Evolutionary conservation across 2,329 filamentous ascomycete species (phyloP), one percentile per base, ranked within the genome.

Genomic region (Macrophomina phaseolina): DNA sequence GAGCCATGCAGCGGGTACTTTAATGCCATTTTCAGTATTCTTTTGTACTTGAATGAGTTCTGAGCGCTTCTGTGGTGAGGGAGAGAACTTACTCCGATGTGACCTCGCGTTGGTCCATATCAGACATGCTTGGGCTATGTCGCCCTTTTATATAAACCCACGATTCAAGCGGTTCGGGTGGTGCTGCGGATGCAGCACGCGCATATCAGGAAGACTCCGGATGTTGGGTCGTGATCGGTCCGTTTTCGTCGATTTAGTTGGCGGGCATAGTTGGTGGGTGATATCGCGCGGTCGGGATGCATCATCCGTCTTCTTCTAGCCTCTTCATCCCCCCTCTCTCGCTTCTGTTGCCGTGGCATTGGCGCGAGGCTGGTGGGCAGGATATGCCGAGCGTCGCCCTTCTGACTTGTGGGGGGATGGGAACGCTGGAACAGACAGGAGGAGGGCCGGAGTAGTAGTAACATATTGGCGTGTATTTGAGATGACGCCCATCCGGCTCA

Each of bases 11-110:
- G 42, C 42, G 56, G 23, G 42, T 42, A 14, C 18, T 30, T 34
- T 36, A 61, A 46, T 61, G 28, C 56, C 56, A 61, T 61, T 46
- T 61, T 61, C 56, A 61, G 16, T 34, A 61, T 61, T n/a, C 32
- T 23, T 23, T 23, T 23, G 23, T 23, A 23, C 23, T 23, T 23
- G 23, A 23, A 23, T 32, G 40, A 38, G 42, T 61, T 46, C 36
- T n/a, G 49, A 36, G 23, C 9, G n/a, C 6, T 6, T 23, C 18
- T 28, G n/a, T 23, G 18, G 9, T 12, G 36, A 38, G 7, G 7
- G 36, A 12, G 4, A 38, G 7, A 12, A 38, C 36, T 38, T 38
- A 38, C 36, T 12, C 11, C 36, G 36, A 38, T 38, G 36, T 38
- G 36, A 38, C 11, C 7, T 1, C 11, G 36, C 36, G 7, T 38